Conservation (phyloP, 768 basidiomycete genomes). For the Termitomyces bulborhizus region DNA sequence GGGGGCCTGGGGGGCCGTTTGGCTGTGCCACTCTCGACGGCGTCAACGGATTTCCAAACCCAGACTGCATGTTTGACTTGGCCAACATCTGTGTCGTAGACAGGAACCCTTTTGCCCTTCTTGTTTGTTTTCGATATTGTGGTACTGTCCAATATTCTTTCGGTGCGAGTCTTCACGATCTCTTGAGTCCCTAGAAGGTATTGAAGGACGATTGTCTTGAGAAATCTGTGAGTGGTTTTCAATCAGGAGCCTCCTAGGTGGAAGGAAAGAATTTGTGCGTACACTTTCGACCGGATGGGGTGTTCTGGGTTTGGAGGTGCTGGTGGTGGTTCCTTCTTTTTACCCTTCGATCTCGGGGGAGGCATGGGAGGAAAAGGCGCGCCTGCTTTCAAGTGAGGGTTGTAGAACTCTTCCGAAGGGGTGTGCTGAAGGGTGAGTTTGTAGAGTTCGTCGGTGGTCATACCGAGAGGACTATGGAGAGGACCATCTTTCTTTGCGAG, state of each 20-base stretch:
- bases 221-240: conserved; percentile 32
- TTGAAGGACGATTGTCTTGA: conserved; percentile 48
- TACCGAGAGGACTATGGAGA: conserved; percentile 13
- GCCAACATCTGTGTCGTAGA: conserved; percentile 6
- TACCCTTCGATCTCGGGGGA: background rate
- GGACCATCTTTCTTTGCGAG: conserved; percentile 20
- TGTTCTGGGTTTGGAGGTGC: conserved; percentile 36
- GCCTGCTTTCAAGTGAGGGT: conserved; percentile 7
- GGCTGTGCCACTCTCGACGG: too few relatives aligned
- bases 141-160: conserved; percentile 19
- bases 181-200: conserved; percentile 34
- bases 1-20: background rate
- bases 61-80: conserved; percentile 28
- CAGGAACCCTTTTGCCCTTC: conserved; percentile 15
- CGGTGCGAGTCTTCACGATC: conserved; percentile 35
- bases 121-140: conserved; percentile 11
- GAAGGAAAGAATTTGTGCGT: background rate
- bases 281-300: conserved; percentile 51
- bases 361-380: background rate
- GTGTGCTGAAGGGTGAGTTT: conserved; percentile 25
- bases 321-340: conserved; percentile 6
- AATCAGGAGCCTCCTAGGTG: background rate
- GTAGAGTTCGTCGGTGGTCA: conserved; percentile 33
- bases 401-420: conserved; percentile 23
- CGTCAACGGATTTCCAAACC: conserved; percentile 28